A percentile compares a stretch with the other conserved stretches of the same genome.
phyloP scores from a whole-genome alignment of 2,329 filamentous ascomycete species.

The Colletotrichum trifolii region DNA sequence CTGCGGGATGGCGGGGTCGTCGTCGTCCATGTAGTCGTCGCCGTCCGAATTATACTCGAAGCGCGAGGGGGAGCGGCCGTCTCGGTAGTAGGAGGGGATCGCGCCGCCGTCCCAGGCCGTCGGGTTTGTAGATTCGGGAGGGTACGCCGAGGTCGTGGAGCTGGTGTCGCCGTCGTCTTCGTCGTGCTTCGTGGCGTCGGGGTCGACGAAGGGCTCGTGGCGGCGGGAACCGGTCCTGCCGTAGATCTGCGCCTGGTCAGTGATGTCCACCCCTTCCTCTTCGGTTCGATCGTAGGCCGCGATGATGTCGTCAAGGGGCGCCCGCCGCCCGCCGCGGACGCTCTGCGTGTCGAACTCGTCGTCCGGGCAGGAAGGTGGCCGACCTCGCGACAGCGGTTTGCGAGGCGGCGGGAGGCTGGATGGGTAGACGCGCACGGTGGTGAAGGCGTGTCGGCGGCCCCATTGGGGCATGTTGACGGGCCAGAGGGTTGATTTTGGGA shows the following conservation, averaged over 20 bases:
- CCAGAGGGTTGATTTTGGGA: conserved; percentile 10
- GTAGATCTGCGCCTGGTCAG: conserved; percentile 15
- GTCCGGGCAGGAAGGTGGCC: not conserved
- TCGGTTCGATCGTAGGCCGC: not conserved
- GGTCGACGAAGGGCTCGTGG: not conserved
- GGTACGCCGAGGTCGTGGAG: not conserved
- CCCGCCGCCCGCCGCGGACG: not conserved
- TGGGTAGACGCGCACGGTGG: conserved; percentile 5
- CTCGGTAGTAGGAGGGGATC: conserved; percentile 29
- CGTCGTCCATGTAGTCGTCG: not conserved
- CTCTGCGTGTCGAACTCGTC: not conserved
- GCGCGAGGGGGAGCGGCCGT: not conserved
- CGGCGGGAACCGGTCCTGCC: conserved; percentile 13
- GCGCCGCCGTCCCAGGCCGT: conserved; percentile 2
- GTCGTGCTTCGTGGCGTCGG: not conserved
- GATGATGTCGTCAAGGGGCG: not conserved
- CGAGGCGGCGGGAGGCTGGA: not conserved
- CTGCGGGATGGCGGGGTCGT: not conserved
- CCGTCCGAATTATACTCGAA: conserved; percentile 7
- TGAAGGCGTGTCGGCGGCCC: conserved; percentile 26
- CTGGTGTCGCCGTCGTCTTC: not conserved
- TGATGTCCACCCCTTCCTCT: not conserved
- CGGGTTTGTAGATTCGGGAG: not conserved
- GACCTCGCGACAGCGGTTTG: not conserved
- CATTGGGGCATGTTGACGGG: not conserved